phyloP scores from a whole-genome alignment of 2,329 filamentous ascomycete genomes.

The Sclerotinia glacialis region DNA sequence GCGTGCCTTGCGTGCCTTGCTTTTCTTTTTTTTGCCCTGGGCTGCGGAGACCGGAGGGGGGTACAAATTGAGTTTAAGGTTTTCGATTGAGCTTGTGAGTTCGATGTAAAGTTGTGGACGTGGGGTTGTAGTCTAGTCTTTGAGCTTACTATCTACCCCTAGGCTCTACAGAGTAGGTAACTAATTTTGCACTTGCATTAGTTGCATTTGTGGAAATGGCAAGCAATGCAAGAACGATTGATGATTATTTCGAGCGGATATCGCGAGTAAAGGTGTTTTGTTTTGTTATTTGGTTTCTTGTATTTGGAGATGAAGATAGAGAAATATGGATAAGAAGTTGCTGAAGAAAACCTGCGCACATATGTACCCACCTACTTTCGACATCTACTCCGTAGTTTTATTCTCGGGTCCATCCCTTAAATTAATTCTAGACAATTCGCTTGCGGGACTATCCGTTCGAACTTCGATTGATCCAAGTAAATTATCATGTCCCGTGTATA shows the following conservation, averaged over 20 bases:
- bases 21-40: background rate
- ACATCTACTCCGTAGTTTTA: background rate
- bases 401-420: conserved; percentile 3
- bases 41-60: background rate
- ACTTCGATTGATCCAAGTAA: background rate
- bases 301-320: background rate
- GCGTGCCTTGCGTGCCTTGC: background rate
- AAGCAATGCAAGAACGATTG: conserved; percentile 1
- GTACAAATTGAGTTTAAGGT: background rate
- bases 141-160: background rate
- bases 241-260: conserved; percentile 4
- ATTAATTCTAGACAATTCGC: background rate
- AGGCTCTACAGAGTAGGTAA: too few relatives aligned
- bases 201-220: background rate
- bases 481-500: background rate
- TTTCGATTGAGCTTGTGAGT: background rate
- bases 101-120: background rate
- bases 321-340: background rate
- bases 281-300: background rate
- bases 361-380: background rate
- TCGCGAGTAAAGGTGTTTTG: background rate
- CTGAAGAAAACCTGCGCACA: background rate
- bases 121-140: background rate
- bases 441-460: background rate
- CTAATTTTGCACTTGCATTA: conserved; percentile 17